A percentile compares a stretch with the other conserved stretches of the same genome.
These are phyloP conservation scores for Aspergillus cavernicola DNA, from an alignment of 495 filamentous ascomycete genomes.

Conservation along the genomic window DNA sequence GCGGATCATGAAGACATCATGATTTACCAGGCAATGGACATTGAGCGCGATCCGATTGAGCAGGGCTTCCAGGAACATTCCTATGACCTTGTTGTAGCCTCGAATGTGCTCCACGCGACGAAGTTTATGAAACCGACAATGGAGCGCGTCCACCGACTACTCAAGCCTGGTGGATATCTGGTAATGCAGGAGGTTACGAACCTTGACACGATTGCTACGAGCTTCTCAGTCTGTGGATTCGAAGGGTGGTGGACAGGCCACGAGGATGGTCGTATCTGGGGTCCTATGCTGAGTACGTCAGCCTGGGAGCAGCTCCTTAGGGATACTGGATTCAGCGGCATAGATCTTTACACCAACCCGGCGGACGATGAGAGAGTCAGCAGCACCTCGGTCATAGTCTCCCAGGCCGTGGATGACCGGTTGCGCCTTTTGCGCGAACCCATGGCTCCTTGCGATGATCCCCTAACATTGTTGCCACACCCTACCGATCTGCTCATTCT, in stretches of 20 bases:
- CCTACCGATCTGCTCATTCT: not conserved
- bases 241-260: conserved; percentile 9
- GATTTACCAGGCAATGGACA: conserved; percentile 45
- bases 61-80: conserved; percentile 45
- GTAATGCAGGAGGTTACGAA: conserved; percentile 2
- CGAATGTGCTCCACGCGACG: conserved; percentile 52
- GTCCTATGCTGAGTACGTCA: not conserved
- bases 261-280: not conserved
- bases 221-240: not conserved
- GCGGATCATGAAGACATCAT: conserved; percentile 30
- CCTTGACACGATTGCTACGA: not conserved
- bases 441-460: too few relatives aligned
- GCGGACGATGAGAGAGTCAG: not conserved
- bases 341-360: not conserved
- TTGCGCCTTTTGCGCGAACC: not conserved
- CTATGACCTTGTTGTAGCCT: conserved; percentile 52
- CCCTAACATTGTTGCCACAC: not conserved
- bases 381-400: not conserved
- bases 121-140: conserved; percentile 43
- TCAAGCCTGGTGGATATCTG: conserved; percentile 23
- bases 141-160: conserved; percentile 33
- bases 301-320: conserved; percentile 6
- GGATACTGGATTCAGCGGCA: conserved; percentile 4
- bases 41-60: conserved; percentile 36
- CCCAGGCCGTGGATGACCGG: conserved; percentile 8